Percentiles rank a stretch among this genome's conserved stretches.
phyloP scores from a whole-genome alignment of 2,329 filamentous ascomycete species.

The Geosmithia putterillii region DNA sequence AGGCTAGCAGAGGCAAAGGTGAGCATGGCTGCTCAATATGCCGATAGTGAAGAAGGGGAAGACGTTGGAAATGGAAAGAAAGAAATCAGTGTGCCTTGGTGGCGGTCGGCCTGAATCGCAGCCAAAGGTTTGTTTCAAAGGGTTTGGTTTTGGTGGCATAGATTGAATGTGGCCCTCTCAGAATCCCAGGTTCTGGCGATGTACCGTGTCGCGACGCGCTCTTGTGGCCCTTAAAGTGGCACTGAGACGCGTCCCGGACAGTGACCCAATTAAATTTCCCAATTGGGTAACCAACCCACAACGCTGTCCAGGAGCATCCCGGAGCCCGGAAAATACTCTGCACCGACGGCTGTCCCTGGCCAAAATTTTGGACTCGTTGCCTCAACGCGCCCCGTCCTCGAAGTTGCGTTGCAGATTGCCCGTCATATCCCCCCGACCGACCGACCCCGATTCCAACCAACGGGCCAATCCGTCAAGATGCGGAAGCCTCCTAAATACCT shows the following conservation, averaged over 20 bases:
- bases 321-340: background rate
- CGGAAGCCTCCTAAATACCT: constrained; percentile 50
- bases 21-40: constrained; percentile 29
- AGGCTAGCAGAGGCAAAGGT: constrained; percentile 44
- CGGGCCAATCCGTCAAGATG: constrained; percentile 22
- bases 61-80: background rate
- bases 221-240: constrained; percentile 1
- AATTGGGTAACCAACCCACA: background rate
- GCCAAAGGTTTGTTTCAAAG: background rate
- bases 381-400: background rate
- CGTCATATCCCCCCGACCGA: background rate
- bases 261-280: background rate
- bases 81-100: background rate
- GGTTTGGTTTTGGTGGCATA: constrained; percentile 7
- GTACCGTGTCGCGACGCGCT: background rate
- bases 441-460: background rate
- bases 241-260: background rate
- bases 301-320: background rate
- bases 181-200: background rate
- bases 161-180: background rate
- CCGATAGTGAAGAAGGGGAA: too few relatives aligned
- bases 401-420: background rate
- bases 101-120: background rate
- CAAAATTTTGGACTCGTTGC: background rate
- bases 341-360: background rate